Conservation (phyloP, 2,329 filamentous ascomycete species). For the Pyricularia pennisetigena region DNA sequence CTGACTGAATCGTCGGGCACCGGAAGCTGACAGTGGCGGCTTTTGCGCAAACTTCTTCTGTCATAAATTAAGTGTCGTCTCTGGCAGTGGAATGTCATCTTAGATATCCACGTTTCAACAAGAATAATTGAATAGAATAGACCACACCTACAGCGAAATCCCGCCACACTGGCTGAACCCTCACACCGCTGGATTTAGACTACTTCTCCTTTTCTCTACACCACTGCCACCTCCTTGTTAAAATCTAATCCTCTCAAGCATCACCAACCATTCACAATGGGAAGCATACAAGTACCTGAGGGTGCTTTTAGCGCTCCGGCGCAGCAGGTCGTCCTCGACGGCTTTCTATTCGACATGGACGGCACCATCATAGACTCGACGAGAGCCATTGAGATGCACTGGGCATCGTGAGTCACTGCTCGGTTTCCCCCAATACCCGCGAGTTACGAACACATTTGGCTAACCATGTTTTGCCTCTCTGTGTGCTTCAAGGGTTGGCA, state of each 20-base stretch:
- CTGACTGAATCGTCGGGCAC: background rate
- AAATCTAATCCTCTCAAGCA: background rate
- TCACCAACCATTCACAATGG: background rate
- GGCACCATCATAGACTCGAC: slow-evolving; percentile 80
- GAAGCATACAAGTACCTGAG: background rate
- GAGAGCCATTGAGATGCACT: slow-evolving; percentile 66
- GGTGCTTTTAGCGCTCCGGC: slow-evolving; percentile 30
- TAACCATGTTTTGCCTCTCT: background rate
- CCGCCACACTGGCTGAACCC: background rate
- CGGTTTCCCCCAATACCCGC: background rate
- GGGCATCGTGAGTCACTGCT: slow-evolving; percentile 47
- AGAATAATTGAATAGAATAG: background rate
- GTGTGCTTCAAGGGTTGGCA: slow-evolving; percentile 49
- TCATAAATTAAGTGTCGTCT: background rate
- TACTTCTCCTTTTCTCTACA: background rate
- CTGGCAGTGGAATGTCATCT: background rate
- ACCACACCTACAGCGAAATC: background rate
- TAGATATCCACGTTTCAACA: background rate
- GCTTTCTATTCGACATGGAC: slow-evolving; percentile 66
- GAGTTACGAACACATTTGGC: slow-evolving; percentile 8
- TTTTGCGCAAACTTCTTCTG: background rate
- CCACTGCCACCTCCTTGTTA: background rate
- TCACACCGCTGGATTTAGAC: background rate
- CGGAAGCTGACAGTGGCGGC: background rate
- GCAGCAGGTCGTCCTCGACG: slow-evolving; percentile 38